Base-by-base conservation (phyloP, 116 monocot genomes). In the Iris pallida region DNA sequence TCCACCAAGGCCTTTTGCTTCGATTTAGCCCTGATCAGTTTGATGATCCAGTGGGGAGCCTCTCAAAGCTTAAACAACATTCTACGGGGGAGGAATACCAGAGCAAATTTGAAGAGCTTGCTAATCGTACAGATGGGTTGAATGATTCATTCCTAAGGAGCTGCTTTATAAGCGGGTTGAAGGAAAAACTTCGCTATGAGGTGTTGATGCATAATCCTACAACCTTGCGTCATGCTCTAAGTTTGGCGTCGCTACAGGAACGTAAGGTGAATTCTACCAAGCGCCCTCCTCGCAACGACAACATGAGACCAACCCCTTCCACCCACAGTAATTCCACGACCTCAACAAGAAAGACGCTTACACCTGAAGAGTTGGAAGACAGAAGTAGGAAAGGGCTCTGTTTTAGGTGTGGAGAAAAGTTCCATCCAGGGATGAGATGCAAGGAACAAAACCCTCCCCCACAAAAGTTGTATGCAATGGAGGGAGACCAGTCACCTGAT, bases 131-230 rank as follows among this genome's bases (percentile, higher is more conserved):
- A 5, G 60, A 60, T 3, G 60, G 40, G 12, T 1, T 60, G 2
- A 0, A 41, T 19, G 60, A 60, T 13, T 11, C 8, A 5, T 60
- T 60, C 60, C 2, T 42, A 41, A 42, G 3, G 10, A 60, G 60
- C 6, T 60, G 60, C 17, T 60, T 42, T 18, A 60, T 60, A 42
- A 60, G 60, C 11, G 60, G 60, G 17, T 42, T 60, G 8, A 60
- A 60, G 60, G 60, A 60, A 42, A 41, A 60, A 13, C 8, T 60
- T 41, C 40, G 60, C 42, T 60, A 42, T 42, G 60, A 60, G 30
- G 30, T 60, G 60, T 60, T 10, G 42, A 60, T 42, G 60, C 60
- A 41, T 18, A 60, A 60, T 41, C 60, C 60, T 8, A 11, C 42
- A 42, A 13, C 40, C 40, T 60, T 60, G 42, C 10, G 6, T 42